Conservation (phyloP, 1,284 basidiomycete species). For the Sanghuangporus weigelae region DNA sequence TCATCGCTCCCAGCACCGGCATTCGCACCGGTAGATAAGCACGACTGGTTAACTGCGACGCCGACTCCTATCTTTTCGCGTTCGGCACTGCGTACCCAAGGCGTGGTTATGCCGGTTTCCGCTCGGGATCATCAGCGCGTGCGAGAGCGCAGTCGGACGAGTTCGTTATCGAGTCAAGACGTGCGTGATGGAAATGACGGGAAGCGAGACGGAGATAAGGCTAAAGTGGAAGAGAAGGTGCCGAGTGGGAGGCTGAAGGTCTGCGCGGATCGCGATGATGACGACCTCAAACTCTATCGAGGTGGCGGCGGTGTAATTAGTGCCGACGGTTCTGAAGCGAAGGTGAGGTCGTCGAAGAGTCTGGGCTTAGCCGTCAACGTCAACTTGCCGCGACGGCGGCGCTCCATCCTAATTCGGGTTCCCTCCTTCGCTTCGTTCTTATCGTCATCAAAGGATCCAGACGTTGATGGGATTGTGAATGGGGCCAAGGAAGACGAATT, state of each 20-base stretch:
- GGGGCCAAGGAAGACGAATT: neutral
- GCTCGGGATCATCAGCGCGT: neutral
- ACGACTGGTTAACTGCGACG: slow-evolving; percentile 7
- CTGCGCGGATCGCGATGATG: neutral
- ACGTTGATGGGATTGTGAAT: neutral
- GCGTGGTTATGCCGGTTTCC: slow-evolving; percentile 9
- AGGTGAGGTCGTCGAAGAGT: neutral
- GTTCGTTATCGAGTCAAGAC: neutral
- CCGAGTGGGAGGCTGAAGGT: neutral
- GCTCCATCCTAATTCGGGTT: neutral
- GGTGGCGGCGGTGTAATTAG: neutral
- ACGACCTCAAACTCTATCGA: neutral
- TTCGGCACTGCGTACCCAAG: neutral
- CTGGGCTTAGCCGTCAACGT: neutral
- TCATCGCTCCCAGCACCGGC: neutral
- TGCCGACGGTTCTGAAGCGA: neutral
- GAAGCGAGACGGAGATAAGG: neutral
- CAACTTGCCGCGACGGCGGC: neutral
- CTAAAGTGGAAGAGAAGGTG: neutral
- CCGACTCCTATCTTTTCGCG: slow-evolving; percentile 9
- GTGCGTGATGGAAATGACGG: neutral
- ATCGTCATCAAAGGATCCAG: too few species aligned
- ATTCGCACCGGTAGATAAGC: neutral
- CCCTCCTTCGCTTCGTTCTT: neutral
- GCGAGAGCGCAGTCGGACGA: neutral